phyloP scores from a whole-genome alignment of 2,329 filamentous ascomycete species.

The Trichophaea hybrida region DNA sequence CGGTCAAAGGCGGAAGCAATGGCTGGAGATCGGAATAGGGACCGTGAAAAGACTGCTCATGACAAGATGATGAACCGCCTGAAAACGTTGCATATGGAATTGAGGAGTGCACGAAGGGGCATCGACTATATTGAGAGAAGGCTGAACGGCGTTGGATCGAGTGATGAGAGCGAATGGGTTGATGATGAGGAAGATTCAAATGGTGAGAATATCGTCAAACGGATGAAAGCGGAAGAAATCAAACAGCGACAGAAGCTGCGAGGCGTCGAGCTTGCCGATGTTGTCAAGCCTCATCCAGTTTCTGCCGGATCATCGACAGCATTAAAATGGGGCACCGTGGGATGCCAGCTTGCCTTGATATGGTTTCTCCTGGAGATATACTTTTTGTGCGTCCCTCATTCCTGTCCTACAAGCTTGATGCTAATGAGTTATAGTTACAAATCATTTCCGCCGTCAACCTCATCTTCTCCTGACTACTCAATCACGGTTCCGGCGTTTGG shows the following conservation, averaged over 20 bases:
- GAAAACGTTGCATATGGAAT: slow-evolving; percentile 20
- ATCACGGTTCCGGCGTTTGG: slow-evolving; percentile 5
- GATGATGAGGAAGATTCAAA: slow-evolving; percentile 2
- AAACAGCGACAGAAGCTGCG: neutral
- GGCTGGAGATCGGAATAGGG: slow-evolving; percentile 11
- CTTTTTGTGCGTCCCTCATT: slow-evolving; percentile 6
- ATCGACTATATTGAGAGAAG: slow-evolving; percentile 21
- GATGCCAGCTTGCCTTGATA: neutral
- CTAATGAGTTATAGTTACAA: slow-evolving; percentile 1
- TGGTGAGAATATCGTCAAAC: neutral
- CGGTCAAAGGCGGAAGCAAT: slow-evolving; percentile 13
- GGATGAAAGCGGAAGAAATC: neutral
- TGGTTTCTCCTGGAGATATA: slow-evolving; percentile 10
- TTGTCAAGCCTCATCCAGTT: neutral
- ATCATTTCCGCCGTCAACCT: slow-evolving; percentile 6
- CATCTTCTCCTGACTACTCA: neutral
- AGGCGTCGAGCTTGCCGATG: neutral
- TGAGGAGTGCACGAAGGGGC: slow-evolving; percentile 15
- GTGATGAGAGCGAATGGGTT: slow-evolving; percentile 7
- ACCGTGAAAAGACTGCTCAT: slow-evolving; percentile 13
- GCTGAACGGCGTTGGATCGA: slow-evolving; percentile 8
- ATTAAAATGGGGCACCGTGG: neutral
- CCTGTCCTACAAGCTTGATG: neutral
- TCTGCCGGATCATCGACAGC: neutral
- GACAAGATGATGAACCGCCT: slow-evolving; percentile 22